These are phyloP conservation scores for Curvularia spicifera DNA, from an alignment of 2,329 filamentous ascomycete genomes.

Conservation along the genomic window DNA sequence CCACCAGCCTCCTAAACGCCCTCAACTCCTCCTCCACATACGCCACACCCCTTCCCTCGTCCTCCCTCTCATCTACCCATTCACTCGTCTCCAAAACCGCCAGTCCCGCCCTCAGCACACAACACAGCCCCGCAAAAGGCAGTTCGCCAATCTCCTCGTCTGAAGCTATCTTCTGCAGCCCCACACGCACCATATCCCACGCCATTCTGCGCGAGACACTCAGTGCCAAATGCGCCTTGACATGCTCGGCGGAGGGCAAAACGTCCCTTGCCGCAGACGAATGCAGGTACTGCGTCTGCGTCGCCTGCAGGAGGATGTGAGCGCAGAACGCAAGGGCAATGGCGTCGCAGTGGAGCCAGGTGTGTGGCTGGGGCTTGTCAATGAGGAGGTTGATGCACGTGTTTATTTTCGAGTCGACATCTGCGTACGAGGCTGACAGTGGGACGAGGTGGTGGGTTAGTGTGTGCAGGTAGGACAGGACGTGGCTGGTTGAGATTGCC, in stretches of 20 bases:
- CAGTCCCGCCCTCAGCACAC: slow-evolving; percentile 21
- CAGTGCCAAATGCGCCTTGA: slow-evolving; percentile 17
- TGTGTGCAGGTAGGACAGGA: slow-evolving; percentile 12
- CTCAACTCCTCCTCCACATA: background rate
- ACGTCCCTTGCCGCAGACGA: background rate
- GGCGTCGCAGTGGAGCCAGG: slow-evolving; percentile 23
- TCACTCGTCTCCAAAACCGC: slow-evolving; percentile 19
- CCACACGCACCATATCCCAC: slow-evolving; percentile 23
- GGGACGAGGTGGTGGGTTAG: background rate
- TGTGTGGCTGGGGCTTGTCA: slow-evolving; percentile 20
- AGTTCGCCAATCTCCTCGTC: slow-evolving; percentile 12
- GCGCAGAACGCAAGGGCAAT: slow-evolving; percentile 24
- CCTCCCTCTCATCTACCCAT: background rate
- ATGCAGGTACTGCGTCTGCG: background rate
- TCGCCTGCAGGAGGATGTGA: slow-evolving; percentile 14
- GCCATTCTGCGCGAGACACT: slow-evolving; percentile 24
- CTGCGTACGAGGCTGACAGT: background rate
- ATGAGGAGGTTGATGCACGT: slow-evolving; percentile 9
- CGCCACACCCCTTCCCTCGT: background rate
- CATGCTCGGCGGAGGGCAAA: background rate
- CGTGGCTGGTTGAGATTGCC: slow-evolving; percentile 16
- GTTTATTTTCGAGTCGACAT: background rate
- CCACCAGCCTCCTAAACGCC: background rate
- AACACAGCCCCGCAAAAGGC: slow-evolving; percentile 23
- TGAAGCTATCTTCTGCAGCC: slow-evolving; percentile 6